Conservation (phyloP, 768 basidiomycete genomes). For the Lyophyllum shimeji region DNA sequence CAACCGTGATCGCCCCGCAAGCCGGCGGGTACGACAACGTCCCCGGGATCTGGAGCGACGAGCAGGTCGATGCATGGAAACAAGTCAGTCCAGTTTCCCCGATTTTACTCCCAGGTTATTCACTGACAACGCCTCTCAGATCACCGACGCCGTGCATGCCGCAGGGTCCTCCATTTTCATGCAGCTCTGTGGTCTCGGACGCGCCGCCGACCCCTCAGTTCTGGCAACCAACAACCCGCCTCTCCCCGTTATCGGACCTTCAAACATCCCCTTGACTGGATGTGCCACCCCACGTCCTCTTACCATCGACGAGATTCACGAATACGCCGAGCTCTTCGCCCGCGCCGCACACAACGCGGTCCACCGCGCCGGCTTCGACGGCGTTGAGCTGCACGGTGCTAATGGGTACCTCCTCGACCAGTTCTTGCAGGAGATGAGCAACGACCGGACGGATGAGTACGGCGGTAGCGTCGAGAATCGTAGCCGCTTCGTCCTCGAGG, state of each 20-base stretch:
- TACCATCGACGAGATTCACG: slow-evolving; percentile 46
- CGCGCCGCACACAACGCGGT: slow-evolving; percentile 57
- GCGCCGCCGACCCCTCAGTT: slow-evolving; percentile 31
- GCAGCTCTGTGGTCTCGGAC: slow-evolving; percentile 60
- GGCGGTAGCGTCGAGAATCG: slow-evolving; percentile 68
- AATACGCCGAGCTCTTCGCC: slow-evolving; percentile 50
- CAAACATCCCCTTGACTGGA: slow-evolving; percentile 23
- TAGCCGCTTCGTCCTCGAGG: slow-evolving; percentile 53
- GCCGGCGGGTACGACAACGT: slow-evolving; percentile 50
- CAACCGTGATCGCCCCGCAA: slow-evolving; percentile 41
- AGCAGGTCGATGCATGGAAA: slow-evolving; percentile 61
- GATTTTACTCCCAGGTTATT: neutral
- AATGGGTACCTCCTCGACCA: slow-evolving; percentile 57
- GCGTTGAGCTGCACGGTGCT: slow-evolving; percentile 47
- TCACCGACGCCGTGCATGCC: slow-evolving; percentile 47
- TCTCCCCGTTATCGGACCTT: slow-evolving; percentile 33
- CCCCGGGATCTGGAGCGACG: slow-evolving; percentile 64
- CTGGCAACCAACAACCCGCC: slow-evolving; percentile 35
- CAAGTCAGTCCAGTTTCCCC: slow-evolving; percentile 27
- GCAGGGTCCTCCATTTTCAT: slow-evolving; percentile 46
- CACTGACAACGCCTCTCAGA: neutral
- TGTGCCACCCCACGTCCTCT: slow-evolving; percentile 37
- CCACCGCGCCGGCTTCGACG: slow-evolving; percentile 64
- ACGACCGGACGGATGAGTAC: slow-evolving; percentile 62
- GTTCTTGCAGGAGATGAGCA: slow-evolving; percentile 58